Evolutionary conservation across 2,329 filamentous ascomycete genomes (phyloP).

Genomic region (Trichoderma sp.): DNA sequence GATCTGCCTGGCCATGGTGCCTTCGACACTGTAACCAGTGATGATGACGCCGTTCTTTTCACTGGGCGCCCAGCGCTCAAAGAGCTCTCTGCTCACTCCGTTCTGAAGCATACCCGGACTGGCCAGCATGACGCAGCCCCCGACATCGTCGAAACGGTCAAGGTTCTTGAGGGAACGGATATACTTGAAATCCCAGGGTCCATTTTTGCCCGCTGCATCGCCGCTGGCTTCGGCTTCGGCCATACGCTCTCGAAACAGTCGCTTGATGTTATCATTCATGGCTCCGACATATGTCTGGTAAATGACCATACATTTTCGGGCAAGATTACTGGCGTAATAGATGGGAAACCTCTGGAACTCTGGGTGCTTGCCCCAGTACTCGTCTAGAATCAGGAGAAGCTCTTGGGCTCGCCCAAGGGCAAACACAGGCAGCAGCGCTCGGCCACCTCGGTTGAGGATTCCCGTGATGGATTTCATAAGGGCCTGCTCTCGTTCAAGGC

Average conservation of each 20-base stretch:
- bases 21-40: conserved; percentile 96
- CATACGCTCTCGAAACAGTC: conserved; percentile 89
- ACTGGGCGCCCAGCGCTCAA: conserved; percentile 94
- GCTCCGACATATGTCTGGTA: conserved; percentile 98
- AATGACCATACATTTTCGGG: conserved; percentile 95
- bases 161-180: conserved; percentile 89
- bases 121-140: conserved; percentile 94
- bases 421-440: conserved; percentile 92
- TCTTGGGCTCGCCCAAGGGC: conserved; percentile 93
- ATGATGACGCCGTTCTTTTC: conserved; percentile 98
- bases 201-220: conserved; percentile 70
- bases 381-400: conserved; percentile 87
- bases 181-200: conserved; percentile 95
- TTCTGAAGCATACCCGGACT: conserved; percentile 98
- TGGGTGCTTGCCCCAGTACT: conserved; percentile 89
- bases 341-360: conserved; percentile 91
- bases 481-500: conserved; percentile 84
- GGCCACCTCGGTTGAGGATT: conserved; percentile 85
- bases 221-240: conserved; percentile 82
- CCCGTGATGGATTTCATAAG: conserved; percentile 94
- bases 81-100: conserved; percentile 84
- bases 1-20: conserved; percentile 95
- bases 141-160: conserved; percentile 93
- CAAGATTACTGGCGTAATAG: conserved; percentile 95
- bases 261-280: conserved; percentile 99